phyloP scores from a whole-genome alignment of 139 green algal species.

The Ettlia oleoabundans region DNA sequence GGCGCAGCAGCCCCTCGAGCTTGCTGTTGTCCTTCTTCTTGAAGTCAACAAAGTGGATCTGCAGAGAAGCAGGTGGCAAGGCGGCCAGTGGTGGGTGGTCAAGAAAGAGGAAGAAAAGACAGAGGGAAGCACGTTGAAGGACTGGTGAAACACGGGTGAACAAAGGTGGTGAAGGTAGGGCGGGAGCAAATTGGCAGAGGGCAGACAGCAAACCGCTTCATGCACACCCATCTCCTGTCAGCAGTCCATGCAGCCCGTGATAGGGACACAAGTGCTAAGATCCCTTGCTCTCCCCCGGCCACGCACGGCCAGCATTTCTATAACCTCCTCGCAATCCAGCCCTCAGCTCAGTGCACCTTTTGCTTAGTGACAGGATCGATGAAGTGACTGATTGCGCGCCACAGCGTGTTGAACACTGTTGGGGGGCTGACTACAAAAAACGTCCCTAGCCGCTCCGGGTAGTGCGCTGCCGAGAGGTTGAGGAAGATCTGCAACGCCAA shows the following conservation, averaged over 20 bases:
- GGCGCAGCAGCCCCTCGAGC: constrained; percentile 38
- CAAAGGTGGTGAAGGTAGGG: too few species aligned
- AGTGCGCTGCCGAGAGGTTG: constrained; percentile 70
- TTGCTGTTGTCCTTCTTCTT: constrained; percentile 44
- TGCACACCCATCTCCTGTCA: too few species aligned
- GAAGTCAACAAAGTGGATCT: constrained; percentile 52
- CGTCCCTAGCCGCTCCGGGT: constrained; percentile 77
- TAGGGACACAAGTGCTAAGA: too few species aligned
- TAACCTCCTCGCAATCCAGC: too few species aligned
- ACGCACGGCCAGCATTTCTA: too few species aligned
- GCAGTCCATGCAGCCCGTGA: neutral
- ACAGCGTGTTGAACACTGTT: constrained; percentile 71
- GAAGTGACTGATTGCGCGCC: constrained; percentile 61
- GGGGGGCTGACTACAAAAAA: constrained; percentile 78
- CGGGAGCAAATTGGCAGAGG: too few species aligned
- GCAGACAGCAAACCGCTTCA: neutral
- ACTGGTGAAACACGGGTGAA: too few species aligned
- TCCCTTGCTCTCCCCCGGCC: too few species aligned
- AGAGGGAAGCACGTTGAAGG: neutral
- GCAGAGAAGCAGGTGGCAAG: neutral
- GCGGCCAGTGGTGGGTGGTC: too few species aligned
- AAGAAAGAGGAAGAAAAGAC: neutral
- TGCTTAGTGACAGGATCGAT: constrained; percentile 75
- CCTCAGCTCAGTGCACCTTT: constrained; percentile 73
- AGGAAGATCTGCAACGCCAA: constrained; percentile 61